Conservation (phyloP, 331 rosid species). For the Telfairia occidentalis region DNA sequence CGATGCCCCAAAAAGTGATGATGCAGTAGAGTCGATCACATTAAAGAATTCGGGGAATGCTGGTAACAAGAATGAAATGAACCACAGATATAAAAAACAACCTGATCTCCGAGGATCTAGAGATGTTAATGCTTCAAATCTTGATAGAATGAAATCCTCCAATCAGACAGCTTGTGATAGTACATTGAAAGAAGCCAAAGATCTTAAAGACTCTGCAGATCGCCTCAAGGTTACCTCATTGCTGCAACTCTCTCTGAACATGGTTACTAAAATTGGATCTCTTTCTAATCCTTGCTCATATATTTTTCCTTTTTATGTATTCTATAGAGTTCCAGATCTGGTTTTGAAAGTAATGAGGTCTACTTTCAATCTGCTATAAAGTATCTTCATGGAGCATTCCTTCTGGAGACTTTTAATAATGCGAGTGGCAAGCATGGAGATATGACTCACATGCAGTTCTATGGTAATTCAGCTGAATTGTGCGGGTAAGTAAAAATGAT, state of each 20-base stretch:
- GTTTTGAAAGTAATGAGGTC: constrained; percentile 56
- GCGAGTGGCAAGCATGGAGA: constrained; percentile 43
- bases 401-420: constrained; percentile 33
- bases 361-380: constrained; percentile 67
- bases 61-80: constrained; percentile 18
- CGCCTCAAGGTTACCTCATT: constrained; percentile 43
- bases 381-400: constrained; percentile 62
- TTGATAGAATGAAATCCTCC: constrained; percentile 26
- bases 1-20: constrained; percentile 24
- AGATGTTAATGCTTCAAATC: constrained; percentile 39
- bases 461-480: constrained; percentile 45
- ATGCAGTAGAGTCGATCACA: constrained; percentile 19
- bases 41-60: constrained; percentile 22
- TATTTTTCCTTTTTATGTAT: constrained; percentile 8
- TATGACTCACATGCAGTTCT: constrained; percentile 36
- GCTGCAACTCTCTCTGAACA: constrained; percentile 19
- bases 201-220: constrained; percentile 52
- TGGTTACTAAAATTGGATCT: not conserved
- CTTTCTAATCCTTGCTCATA: constrained; percentile 8
- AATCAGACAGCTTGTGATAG: constrained; percentile 30
- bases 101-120: constrained; percentile 31
- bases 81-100: constrained; percentile 16
- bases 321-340: constrained; percentile 41
- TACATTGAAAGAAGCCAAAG: constrained; percentile 47
- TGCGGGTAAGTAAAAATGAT: constrained; percentile 38